These are phyloP conservation scores for Zea luxurians DNA, from an alignment of 176 grass and related monocot species.

Conservation along the genomic window DNA sequence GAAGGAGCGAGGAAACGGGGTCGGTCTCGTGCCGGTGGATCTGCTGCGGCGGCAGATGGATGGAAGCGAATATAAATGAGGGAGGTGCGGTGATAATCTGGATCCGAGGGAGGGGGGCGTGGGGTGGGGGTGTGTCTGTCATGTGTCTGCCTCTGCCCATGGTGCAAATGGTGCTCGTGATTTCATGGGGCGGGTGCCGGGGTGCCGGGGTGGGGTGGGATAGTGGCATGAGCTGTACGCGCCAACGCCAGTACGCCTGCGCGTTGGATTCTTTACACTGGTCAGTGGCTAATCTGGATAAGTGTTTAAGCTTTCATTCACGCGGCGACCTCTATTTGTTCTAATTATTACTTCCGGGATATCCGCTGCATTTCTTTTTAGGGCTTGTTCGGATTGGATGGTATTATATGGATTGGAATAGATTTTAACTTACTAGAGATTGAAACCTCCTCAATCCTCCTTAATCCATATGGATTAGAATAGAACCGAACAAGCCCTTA, in stretches of 20 bases:
- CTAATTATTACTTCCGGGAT: too few species aligned
- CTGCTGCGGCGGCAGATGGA: neutral
- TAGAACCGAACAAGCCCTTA: too few species aligned
- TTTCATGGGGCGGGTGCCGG: neutral
- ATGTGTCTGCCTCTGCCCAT: neutral
- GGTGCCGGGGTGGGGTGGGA: neutral
- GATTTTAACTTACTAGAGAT: too few species aligned
- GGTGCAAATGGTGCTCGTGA: slow-evolving; percentile 5
- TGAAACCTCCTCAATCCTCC: too few species aligned
- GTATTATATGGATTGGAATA: too few species aligned
- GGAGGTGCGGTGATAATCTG: neutral
- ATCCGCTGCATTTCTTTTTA: too few species aligned
- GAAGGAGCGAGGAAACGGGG: slow-evolving; percentile 18
- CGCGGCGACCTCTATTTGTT: too few species aligned
- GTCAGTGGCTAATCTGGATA: too few species aligned
- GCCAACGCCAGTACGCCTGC: neutral
- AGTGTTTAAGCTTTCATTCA: too few species aligned
- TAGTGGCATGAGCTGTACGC: slow-evolving; percentile 29
- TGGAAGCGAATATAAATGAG: slow-evolving; percentile 31
- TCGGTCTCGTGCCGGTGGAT: neutral
- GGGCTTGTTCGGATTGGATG: too few species aligned
- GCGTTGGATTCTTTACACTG: too few species aligned
- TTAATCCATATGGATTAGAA: too few species aligned
- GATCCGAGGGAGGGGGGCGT: neutral
- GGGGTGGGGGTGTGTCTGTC: neutral